Base-by-base conservation (phyloP, 1,284 basidiomycete species). In the Sanghuangporus baumii region DNA sequence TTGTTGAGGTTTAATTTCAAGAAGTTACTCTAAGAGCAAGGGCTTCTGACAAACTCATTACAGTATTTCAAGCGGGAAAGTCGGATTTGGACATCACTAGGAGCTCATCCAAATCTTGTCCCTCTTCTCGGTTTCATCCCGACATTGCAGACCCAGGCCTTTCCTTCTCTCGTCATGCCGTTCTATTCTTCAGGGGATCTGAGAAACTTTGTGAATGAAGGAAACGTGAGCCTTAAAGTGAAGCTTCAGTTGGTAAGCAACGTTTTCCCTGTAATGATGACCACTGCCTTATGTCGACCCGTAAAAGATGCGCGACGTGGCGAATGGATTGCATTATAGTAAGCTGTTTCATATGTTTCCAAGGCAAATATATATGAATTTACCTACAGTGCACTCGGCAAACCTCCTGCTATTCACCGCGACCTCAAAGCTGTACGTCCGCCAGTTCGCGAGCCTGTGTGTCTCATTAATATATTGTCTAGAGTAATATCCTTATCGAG, bases 61-160 rank as follows among this genome's bases (percentile, higher is more conserved):
- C 36, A 56, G 55, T 56, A 56, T 23, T 56, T 40, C 37, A 41
- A 40, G 37, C 55, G 58, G 5, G 58, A 59, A 38, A 51, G 34
- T 16, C 18, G 47, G 14, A 37, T 59, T 36, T 59, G 58, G 58
- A 59, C 34, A 26, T 38, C 46, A 12, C 26, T 59, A 6, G 47
- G 37, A 14, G n/a, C 37, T 8, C 58, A 59, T 37, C 47, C 58
- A 6, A 52, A 59, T 38, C 50, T 59, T 36, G 58, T 51, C 26
- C 47, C 43, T 37, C 47, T 59, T 14, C 47, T 50, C 16, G 58
- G 58, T 18, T 55, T 55, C 37, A 16, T 55, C 34, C 12, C 14
- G 16, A 12, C 34, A 1, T 55, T 36, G 16, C 16, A 34, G 23
- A 34, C 4, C 16, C n/a, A 38, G 14, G 31, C 52, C 8, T 38